phyloP scores from a whole-genome alignment of 371 early-diverging fungal species.

The Encephalitozoon intestinalis region DNA sequence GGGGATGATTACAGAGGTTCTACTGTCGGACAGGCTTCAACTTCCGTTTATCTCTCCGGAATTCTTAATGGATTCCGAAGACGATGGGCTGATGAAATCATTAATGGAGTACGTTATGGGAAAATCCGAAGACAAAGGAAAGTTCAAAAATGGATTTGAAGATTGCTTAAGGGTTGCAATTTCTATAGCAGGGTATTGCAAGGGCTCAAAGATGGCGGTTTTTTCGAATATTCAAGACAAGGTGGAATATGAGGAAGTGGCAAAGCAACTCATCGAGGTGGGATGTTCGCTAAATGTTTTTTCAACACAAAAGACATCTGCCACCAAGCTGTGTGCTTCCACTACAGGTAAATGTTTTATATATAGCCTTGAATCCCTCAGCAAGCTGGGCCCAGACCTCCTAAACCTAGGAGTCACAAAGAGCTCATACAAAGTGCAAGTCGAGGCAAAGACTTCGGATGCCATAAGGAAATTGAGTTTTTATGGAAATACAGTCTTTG shows the following conservation, averaged over 20 bases:
- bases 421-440: slow-evolving; percentile 29
- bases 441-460: slow-evolving; percentile 47
- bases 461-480: slow-evolving; percentile 28
- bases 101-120: neutral
- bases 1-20: neutral
- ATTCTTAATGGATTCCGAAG: slow-evolving; percentile 17
- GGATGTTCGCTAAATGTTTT: neutral
- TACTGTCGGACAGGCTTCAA: neutral
- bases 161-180: slow-evolving; percentile 4
- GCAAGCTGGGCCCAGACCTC: slow-evolving; percentile 10
- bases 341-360: slow-evolving; percentile 14
- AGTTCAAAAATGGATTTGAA: neutral
- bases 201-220: slow-evolving; percentile 31
- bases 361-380: neutral
- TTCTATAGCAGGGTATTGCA: neutral
- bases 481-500: slow-evolving; percentile 25
- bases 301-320: neutral
- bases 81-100: neutral
- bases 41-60: slow-evolving; percentile 21
- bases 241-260: slow-evolving; percentile 11
- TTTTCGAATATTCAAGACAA: neutral
- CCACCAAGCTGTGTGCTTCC: neutral
- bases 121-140: neutral
- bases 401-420: neutral
- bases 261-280: neutral